Evolutionary conservation across 495 filamentous ascomycete genomes (phyloP).

Genomic region (Penicillium silybi): DNA sequence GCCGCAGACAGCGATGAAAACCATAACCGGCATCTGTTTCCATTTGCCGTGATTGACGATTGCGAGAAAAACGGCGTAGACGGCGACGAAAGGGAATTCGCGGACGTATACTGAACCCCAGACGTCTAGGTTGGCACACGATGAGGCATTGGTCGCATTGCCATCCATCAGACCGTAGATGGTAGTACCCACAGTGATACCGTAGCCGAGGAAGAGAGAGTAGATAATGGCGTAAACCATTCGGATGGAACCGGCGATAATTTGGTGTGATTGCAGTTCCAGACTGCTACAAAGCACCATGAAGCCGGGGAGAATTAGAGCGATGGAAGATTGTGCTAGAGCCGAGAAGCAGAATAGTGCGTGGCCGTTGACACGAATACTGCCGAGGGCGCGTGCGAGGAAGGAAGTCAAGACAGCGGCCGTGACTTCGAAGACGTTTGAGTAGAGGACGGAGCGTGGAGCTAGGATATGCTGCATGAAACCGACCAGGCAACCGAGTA

Average conservation of each 20-base stretch:
- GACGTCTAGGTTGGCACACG: conserved; percentile 56
- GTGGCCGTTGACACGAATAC: conserved; percentile 55
- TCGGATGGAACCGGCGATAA: conserved; percentile 87
- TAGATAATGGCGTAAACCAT: conserved; percentile 97
- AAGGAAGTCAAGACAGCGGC: conserved; percentile 85
- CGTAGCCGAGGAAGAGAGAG: conserved; percentile 89
- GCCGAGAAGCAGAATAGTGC: conserved; percentile 84
- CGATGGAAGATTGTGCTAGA: conserved; percentile 85
- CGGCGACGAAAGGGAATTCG: conserved; percentile 61
- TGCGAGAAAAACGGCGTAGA: conserved; percentile 76
- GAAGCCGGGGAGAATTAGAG: conserved; percentile 87
- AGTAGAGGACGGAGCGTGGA: conserved; percentile 68
- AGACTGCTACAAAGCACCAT: conserved; percentile 77
- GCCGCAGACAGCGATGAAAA: conserved; percentile 74
- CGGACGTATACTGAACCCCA: conserved; percentile 38
- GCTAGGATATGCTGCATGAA: conserved; percentile 77
- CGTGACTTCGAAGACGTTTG: conserved; percentile 88
- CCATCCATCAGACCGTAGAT: conserved; percentile 80
- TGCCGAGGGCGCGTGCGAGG: conserved; percentile 79
- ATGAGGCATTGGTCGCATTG: conserved; percentile 66
- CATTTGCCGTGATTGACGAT: conserved; percentile 88
- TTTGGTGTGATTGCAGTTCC: conserved; percentile 81
- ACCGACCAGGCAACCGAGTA: conserved; percentile 78
- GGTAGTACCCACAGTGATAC: conserved; percentile 88
- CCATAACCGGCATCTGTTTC: conserved; percentile 85